These are phyloP conservation scores for Dovyalis caffra DNA, from an alignment of 345 rosid genomes.

Conservation along the genomic window DNA sequence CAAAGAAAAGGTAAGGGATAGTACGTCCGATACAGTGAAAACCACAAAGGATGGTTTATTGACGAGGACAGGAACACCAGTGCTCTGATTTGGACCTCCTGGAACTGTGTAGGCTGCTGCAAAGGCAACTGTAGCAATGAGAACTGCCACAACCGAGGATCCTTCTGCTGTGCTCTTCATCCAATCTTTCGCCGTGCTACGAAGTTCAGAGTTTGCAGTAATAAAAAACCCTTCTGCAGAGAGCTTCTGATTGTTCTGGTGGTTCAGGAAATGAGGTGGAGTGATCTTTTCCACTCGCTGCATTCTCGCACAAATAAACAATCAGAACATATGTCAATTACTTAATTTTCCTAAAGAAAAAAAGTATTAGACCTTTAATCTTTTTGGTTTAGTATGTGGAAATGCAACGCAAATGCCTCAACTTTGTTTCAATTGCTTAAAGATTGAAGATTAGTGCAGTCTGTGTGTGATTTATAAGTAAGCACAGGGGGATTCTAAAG, in stretches of 20 bases:
- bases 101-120: slow-evolving; percentile 57
- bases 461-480: too few relatives aligned
- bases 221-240: slow-evolving; percentile 4
- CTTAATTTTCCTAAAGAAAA: not conserved
- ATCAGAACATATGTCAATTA: not conserved
- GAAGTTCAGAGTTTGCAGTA: slow-evolving; percentile 19
- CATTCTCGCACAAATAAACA: not conserved
- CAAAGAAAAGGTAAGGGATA: slow-evolving; percentile 51
- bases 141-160: slow-evolving; percentile 52
- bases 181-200: slow-evolving; percentile 54
- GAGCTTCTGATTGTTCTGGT: not conserved
- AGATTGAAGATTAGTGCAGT: too few relatives aligned
- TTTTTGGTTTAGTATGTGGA: not conserved
- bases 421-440: not conserved
- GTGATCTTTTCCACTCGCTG: slow-evolving; percentile 10
- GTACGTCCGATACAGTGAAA: slow-evolving; percentile 47
- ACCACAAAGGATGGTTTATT: slow-evolving; percentile 20
- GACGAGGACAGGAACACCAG: slow-evolving; percentile 29
- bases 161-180: slow-evolving; percentile 53
- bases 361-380: too few relatives aligned
- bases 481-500: too few relatives aligned
- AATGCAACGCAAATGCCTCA: not conserved
- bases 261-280: slow-evolving; percentile 4
- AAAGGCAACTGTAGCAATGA: slow-evolving; percentile 59
- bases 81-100: slow-evolving; percentile 22